Evolutionary conservation across 2,329 filamentous ascomycete species (phyloP), one percentile per base, ranked within the genome.

Genomic region (Neonectria neomacrospora): DNA sequence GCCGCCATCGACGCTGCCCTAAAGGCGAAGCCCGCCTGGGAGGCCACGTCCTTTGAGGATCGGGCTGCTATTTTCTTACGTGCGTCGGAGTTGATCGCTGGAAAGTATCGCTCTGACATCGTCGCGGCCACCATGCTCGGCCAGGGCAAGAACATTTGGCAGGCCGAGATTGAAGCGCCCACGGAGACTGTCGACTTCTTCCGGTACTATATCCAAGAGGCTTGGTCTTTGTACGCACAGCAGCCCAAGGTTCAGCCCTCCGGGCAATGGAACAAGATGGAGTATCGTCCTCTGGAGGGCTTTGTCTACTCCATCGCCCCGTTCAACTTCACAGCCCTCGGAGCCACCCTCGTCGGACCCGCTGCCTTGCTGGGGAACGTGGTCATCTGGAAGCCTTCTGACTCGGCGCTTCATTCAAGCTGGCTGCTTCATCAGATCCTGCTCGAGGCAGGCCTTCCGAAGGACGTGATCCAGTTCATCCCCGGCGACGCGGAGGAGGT

Each of bases 261-360:
- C 0, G 66, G 66, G 0, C 56, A 67, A 10, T 69, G 67, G 67
- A 69, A 67, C 11, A 69, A 67, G 48, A 67, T 69, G 67, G 79
- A 81, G 16, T 78, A 75, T 58, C 69, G 79, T 0, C 79, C 79
- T 0, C 71, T 81, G 0, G 79, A 81, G 55, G 80, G 80, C 1
- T 81, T 81, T 61, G 78, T 81, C 11, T 80, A 80, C 47, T 74
- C 79, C 16, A 67, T 81, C 3, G 76, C 78, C 0, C 79, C 79
- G 3, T 81, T 81, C 71, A 81, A 81, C 71, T 81, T 81, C 58
- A 80, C 79, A 0, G 80, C 79, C 0, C 73, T 81, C 18, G 79
- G 75, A 11, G 79, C 72, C 3, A 79, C 74, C 47, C 70, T 81
- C 2, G 67, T 80, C 10, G 74, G 73, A 4, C 75, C 69, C 0